Conservation (phyloP, 108 stramenopile genomes). For the Epithemia pelagica region DNA sequence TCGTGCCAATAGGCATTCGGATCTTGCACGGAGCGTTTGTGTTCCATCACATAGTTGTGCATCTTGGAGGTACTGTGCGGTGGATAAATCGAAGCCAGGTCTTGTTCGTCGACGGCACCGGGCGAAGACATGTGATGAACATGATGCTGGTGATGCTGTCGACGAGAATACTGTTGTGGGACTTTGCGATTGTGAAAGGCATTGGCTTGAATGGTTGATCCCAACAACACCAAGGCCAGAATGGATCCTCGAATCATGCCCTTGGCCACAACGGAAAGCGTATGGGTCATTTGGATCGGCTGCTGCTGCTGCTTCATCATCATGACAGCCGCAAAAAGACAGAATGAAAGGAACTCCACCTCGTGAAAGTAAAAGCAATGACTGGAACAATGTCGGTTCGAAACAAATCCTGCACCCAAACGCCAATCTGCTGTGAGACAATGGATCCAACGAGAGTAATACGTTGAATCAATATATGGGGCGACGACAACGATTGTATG, state of each 20-base stretch:
- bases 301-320: too few relatives aligned
- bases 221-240: background rate
- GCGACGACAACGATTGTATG: too few relatives aligned
- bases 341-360: too few relatives aligned
- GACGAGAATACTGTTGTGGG: background rate
- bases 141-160: background rate
- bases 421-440: too few relatives aligned
- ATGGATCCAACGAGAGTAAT: too few relatives aligned
- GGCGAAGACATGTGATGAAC: background rate
- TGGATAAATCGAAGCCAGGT: background rate
- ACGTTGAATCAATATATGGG: too few relatives aligned
- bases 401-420: too few relatives aligned
- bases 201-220: background rate
- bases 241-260: background rate
- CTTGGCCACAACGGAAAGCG: background rate
- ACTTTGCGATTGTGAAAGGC: background rate
- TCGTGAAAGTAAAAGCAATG: too few relatives aligned
- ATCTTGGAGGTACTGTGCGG: background rate
- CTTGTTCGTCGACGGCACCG: background rate
- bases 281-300: too few relatives aligned
- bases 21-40: slow-evolving; percentile 49
- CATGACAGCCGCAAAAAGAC: too few relatives aligned
- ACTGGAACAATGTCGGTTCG: too few relatives aligned
- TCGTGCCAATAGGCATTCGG: slow-evolving; percentile 56
- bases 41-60: slow-evolving; percentile 38